Percentiles rank a stretch among this genome's conserved stretches.
phyloP scores from a whole-genome alignment of 2,329 filamentous ascomycete genomes.

The Alternaria sp. region DNA sequence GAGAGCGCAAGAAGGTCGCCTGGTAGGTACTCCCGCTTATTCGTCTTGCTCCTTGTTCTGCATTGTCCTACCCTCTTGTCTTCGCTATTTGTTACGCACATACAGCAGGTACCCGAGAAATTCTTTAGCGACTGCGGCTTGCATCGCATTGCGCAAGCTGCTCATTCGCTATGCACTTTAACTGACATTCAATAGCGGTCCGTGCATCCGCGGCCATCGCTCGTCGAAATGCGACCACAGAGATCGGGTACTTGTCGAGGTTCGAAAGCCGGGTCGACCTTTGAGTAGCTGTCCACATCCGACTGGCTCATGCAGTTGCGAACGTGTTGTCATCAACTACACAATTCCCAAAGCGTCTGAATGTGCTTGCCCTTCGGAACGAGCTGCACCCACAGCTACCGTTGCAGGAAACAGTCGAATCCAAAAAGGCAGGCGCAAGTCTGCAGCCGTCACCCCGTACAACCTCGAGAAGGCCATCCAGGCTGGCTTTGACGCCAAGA shows the following conservation, averaged over 20 bases:
- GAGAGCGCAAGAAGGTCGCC: constrained; percentile 76
- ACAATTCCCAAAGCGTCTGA: constrained; percentile 51
- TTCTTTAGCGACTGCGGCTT: background rate
- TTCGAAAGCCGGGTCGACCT: constrained; percentile 74
- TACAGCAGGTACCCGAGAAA: background rate
- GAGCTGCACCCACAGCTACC: constrained; percentile 27
- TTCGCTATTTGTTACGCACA: background rate
- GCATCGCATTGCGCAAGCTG: background rate
- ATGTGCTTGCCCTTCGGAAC: constrained; percentile 46
- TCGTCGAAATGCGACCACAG: constrained; percentile 76
- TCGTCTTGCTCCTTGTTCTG: background rate
- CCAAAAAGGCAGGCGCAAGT: constrained; percentile 42
- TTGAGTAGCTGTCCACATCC: constrained; percentile 73
- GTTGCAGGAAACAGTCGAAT: constrained; percentile 37
- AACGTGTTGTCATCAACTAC: constrained; percentile 62
- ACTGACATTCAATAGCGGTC: constrained; percentile 60
- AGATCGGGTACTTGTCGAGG: constrained; percentile 72
- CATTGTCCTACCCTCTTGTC: background rate
- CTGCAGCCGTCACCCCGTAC: constrained; percentile 34
- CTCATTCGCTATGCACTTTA: background rate
- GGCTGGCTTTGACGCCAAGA: constrained; percentile 37
- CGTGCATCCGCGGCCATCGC: constrained; percentile 77
- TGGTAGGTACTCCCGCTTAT: constrained; percentile 60
- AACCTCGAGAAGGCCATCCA: constrained; percentile 45
- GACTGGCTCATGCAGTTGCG: constrained; percentile 66